These are phyloP conservation scores for Aspergillus incahuasiensis DNA, from an alignment of 495 filamentous ascomycete genomes.

Conservation along the genomic window DNA sequence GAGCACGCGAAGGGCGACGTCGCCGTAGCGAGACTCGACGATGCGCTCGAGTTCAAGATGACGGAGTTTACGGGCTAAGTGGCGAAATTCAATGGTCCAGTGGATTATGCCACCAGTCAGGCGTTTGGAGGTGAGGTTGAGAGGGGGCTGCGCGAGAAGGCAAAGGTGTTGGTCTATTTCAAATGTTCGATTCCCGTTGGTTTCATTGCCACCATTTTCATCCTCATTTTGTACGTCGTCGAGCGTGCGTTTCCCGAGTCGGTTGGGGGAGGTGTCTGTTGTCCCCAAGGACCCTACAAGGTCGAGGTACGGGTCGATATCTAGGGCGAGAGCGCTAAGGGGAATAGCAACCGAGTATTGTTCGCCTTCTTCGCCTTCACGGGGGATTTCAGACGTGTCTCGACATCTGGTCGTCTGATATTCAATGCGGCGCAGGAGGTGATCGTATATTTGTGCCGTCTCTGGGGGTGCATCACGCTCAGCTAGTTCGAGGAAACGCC, in stretches of 20 bases:
- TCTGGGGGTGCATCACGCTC: slow-evolving; percentile 45
- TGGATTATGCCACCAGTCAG: slow-evolving; percentile 51
- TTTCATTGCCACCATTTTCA: slow-evolving; percentile 14
- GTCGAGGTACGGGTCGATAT: slow-evolving; percentile 39
- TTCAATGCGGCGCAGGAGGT: slow-evolving; percentile 65
- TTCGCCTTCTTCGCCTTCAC: slow-evolving; percentile 49
- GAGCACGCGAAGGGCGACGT: slow-evolving; percentile 67
- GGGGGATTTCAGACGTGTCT: slow-evolving; percentile 50
- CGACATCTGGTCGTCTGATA: slow-evolving; percentile 63
- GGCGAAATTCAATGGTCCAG: slow-evolving; percentile 76
- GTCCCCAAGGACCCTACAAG: slow-evolving; percentile 38
- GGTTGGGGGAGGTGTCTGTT: slow-evolving; percentile 20
- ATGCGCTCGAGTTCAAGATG: slow-evolving; percentile 73
- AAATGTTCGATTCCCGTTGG: slow-evolving; percentile 34
- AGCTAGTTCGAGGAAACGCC: slow-evolving; percentile 61
- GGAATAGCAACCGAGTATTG: slow-evolving; percentile 34
- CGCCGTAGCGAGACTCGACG: slow-evolving; percentile 70
- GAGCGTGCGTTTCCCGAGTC: slow-evolving; percentile 33
- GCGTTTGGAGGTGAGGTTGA: slow-evolving; percentile 54
- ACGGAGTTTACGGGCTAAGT: slow-evolving; percentile 61
- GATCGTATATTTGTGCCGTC: slow-evolving; percentile 70
- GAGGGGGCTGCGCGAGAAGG: slow-evolving; percentile 67
- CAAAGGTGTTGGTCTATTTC: slow-evolving; percentile 73
- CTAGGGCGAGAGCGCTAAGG: slow-evolving; percentile 31
- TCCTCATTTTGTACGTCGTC: slow-evolving; percentile 39